These are phyloP conservation scores for Biancaea sappan DNA, from an alignment of 306 rosid genomes.

Conservation along the genomic window DNA sequence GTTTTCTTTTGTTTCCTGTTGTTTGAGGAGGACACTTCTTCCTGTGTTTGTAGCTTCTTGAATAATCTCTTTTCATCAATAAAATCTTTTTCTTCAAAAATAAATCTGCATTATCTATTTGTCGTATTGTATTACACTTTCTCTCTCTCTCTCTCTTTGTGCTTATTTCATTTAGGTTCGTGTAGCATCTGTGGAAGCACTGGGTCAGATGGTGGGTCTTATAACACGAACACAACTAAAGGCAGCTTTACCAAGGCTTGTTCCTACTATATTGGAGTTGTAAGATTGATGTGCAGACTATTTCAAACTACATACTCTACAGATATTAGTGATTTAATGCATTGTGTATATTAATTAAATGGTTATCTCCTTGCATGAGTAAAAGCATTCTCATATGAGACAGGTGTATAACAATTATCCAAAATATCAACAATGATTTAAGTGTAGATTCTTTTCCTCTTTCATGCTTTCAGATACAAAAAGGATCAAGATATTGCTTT, in stretches of 20 bases:
- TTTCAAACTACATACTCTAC: slow-evolving; percentile 31
- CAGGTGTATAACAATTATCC: slow-evolving; percentile 17
- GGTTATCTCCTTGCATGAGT: slow-evolving; percentile 18
- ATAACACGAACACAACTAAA: slow-evolving; percentile 80
- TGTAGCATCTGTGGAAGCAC: slow-evolving; percentile 81
- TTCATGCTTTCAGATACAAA: slow-evolving; percentile 66
- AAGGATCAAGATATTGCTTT: slow-evolving; percentile 82
- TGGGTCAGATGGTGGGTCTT: slow-evolving; percentile 95
- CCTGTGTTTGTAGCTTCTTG: too few relatives aligned
- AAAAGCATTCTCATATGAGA: not conserved
- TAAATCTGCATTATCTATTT: slow-evolving; percentile 19
- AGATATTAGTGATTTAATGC: too few relatives aligned
- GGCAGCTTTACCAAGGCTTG: slow-evolving; percentile 85
- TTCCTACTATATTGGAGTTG: slow-evolving; percentile 94
- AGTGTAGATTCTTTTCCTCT: slow-evolving; percentile 28
- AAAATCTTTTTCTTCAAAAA: too few relatives aligned
- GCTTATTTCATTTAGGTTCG: slow-evolving; percentile 59
- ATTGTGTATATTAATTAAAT: slow-evolving; percentile 20
- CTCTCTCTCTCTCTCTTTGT: slow-evolving; percentile 20
- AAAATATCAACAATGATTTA: slow-evolving; percentile 20
- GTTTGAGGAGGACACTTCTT: too few relatives aligned
- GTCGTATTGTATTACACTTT: slow-evolving; percentile 24
- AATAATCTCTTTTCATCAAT: too few relatives aligned
- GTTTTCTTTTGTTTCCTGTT: too few relatives aligned
- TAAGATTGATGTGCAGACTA: slow-evolving; percentile 49